Base-by-base conservation (phyloP, 1,139 yeast genomes). In the Saccharomycopsis phalli region DNA sequence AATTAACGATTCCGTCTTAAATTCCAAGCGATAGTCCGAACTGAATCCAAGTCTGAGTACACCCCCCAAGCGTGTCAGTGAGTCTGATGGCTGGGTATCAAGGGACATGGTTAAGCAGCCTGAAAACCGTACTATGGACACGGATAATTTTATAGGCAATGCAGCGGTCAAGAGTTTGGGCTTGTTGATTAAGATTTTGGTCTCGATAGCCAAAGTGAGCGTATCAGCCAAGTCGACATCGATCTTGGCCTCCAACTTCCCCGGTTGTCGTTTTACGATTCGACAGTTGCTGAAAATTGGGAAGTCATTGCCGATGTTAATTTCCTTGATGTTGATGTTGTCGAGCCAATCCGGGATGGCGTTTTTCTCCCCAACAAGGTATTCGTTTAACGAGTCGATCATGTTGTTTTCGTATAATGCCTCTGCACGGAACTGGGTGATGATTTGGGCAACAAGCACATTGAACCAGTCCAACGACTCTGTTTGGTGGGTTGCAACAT, bases 391-490 rank as follows among this genome's bases (percentile, higher is more conserved):
- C 2, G 88, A 78, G 49, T 81, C 80, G 46, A 87, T 75, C 25
- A 93, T 81, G 55, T 87, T 87, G 58, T 91, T 94, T 34, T 87
- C 76, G 40, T 74, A 68, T 46, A 84, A 62, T 0, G 97, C 97
- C 56, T 91, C 97, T 17, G 78, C 71, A 46, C 99, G 69, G 46
- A 87, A 70, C 51, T 88, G 95, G 18, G 86, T 75, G 19, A 91
- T 79, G 4, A 88, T 80, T 56, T 93, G 97, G 0, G 96, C 98
- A 18, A 91, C 72, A 36, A 91, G 65, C 1, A 91, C 97, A 53
- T 91, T 91, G 57, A 91, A 86, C 98, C 99, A 91, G 58, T 91
- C 98, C 42, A 91, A 63, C 0, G 95, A 81, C 62, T 91, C 99
- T 0, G 96, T 74, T 2, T 80, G 67, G 57, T 93, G 98, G 19